Evolutionary conservation across 2,329 filamentous ascomycete species (phyloP), one percentile per base, ranked within the genome.

Genomic region (Clonostachys sp.): DNA sequence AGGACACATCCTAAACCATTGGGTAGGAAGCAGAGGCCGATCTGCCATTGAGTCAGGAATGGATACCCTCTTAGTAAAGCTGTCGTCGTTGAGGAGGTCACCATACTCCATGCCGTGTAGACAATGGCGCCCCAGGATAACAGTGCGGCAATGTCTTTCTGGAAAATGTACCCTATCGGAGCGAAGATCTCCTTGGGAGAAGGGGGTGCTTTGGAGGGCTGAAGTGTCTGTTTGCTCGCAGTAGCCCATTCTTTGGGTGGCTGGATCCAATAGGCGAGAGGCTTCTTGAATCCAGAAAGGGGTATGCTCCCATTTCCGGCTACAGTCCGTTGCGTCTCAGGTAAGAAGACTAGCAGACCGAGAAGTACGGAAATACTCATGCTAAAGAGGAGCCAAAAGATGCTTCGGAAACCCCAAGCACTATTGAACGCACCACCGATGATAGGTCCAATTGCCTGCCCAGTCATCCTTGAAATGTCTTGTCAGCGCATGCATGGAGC

Each of bases 81-180:
- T 0, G 69, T 66, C 3, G 71, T 73, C 13, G 61, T 68, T 2
- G 68, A 64, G 8, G 17, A 48, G 8, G 67, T 72, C 5, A 75
- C 67, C 72, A 76, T 75, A 17, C 65, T 73, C 70, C 71, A 75
- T 12, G 69, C 62, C 0, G 73, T 63, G 43, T 62, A 62, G 5
- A 59, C 47, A 16, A 62, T 49, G 13, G 61, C 61, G 20, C 70
- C 69, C 48, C 68, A 75, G 6, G 72, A 45, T 3, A 77, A 52
- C 10, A 65, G 67, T n/a, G 68, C 53, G 24, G 71, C 53, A 7
- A 75, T 66, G 42, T 75, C 72, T 46, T 67, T 71, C 34, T 75
- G 66, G 3, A 50, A 40, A 7, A 75, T 54, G 36, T 71, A 63
- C 6, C 49, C 55, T 4, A 76, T 53, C 0, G 72, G 69, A 6